Base-by-base conservation (phyloP, 208 protist species). In the Trypanosoma lewisi region DNA sequence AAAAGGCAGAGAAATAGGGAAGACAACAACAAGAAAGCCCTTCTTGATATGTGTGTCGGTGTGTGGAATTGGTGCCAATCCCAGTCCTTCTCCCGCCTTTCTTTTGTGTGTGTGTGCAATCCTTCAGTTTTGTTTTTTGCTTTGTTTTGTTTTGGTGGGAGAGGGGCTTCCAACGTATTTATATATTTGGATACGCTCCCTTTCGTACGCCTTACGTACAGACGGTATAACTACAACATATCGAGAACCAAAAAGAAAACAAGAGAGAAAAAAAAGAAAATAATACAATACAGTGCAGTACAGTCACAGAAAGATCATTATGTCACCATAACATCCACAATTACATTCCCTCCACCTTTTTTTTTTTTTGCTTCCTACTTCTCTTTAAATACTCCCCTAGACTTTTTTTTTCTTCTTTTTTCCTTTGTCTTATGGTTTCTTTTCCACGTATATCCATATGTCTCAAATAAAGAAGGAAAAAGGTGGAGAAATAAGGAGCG, bases 21-120 rank as follows among this genome's bases (percentile, higher is more conserved):
- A 41, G 44, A 33, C 28, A 62, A 51, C 25, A n/a, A 62, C 2
- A 34, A 51, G 21, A n/a, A n/a, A n/a, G n/a, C n/a, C n/a, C n/a
- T n/a, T n/a, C n/a, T n/a, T n/a, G n/a, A n/a, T n/a, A n/a, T n/a
- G n/a, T n/a, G n/a, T n/a, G n/a, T n/a, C n/a, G n/a, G n/a, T n/a
- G n/a, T n/a, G n/a, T n/a, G n/a, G n/a, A n/a, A n/a, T n/a, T n/a
- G n/a, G n/a, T n/a, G n/a, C n/a, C n/a, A n/a, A n/a, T n/a, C n/a
- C n/a, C n/a, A n/a, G n/a, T n/a, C n/a, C n/a, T n/a, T n/a, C n/a
- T n/a, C n/a, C n/a, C n/a, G n/a, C 45, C 17, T 27, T 28, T 19
- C 19, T 23, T 50, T 50, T 50, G 17, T 27, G 45, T 50, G 45
- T 50, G 14, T 50, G 45, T 50, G 14, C n/a, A n/a, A n/a, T n/a